Evolutionary conservation across 768 basidiomycete genomes (phyloP).

Genomic region (Butyriboletus loyo): DNA sequence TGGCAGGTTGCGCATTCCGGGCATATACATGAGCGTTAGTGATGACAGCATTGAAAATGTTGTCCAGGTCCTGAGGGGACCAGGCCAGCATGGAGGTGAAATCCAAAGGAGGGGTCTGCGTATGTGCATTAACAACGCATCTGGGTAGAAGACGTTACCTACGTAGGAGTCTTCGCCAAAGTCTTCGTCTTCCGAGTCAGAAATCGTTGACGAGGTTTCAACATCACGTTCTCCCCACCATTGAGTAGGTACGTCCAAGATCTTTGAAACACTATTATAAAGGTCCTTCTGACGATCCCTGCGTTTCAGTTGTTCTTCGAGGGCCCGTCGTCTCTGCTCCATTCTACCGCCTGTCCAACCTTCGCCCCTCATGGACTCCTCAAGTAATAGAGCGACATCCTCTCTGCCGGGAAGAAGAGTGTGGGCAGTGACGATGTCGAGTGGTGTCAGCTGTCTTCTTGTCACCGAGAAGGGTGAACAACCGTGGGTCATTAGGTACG

Average conservation of each 20-base stretch:
- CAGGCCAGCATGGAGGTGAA: slow-evolving; percentile 93
- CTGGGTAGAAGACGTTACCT: slow-evolving; percentile 13
- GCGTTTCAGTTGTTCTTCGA: slow-evolving; percentile 57
- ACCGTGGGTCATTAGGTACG: slow-evolving; percentile 89
- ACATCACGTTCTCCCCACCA: slow-evolving; percentile 64
- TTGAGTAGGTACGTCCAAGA: slow-evolving; percentile 51
- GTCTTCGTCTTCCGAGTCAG: slow-evolving; percentile 51
- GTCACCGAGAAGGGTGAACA: slow-evolving; percentile 81
- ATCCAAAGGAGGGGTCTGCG: slow-evolving; percentile 68
- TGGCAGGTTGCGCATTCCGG: slow-evolving; percentile 83
- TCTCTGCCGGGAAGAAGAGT: slow-evolving; percentile 77
- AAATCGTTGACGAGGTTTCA: slow-evolving; percentile 42
- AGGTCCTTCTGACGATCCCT: slow-evolving; percentile 52
- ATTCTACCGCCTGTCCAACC: slow-evolving; percentile 80
- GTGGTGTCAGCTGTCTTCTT: slow-evolving; percentile 73
- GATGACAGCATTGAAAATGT: slow-evolving; percentile 80
- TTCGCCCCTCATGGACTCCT: slow-evolving; percentile 83
- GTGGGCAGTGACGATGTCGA: slow-evolving; percentile 88
- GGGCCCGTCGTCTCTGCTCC: slow-evolving; percentile 59
- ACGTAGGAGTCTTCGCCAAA: slow-evolving; percentile 50
- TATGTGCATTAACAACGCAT: slow-evolving; percentile 4
- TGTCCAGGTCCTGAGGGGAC: slow-evolving; percentile 72
- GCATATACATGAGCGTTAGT: slow-evolving; percentile 68
- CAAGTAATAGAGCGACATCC: slow-evolving; percentile 82
- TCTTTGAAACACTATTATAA: slow-evolving; percentile 54